Base-by-base conservation (phyloP, 345 rosid genomes). In the Salix arbutifolia region DNA sequence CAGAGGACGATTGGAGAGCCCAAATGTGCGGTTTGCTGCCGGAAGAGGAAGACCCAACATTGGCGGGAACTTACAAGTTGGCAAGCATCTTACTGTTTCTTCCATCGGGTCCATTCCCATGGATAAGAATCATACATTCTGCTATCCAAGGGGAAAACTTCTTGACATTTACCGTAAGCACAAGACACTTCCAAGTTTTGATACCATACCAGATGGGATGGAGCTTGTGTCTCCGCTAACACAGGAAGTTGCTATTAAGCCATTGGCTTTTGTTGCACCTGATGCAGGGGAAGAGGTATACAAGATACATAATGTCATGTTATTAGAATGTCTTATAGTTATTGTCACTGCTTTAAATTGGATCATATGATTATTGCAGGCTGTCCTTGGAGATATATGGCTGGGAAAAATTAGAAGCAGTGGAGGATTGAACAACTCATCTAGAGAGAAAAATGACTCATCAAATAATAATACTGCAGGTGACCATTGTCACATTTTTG, bases 111-210 rank as follows among this genome's bases (percentile, higher is more conserved):
- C 77, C 46, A 42, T 65, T 68, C 53, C 71, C 44, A 37, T 70
- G 31, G 38, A 72, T 21, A 72, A 71, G 44, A 80, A 72, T 50
- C 46, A 40, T 33, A 31, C 73, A 37, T 80, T 48, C 56, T 71
- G 83, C 68, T 80, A 80, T 48, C 83, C 83, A 0, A 80, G 83
- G 73, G 79, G 79, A 53, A 80, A 80, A 35, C 76, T 80, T 35
- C 79, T 80, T 33, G 79, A 80, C 79, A 80, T 80, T 52, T 80
- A 76, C 60, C 83, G 79, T 18, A 52, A 33, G 61, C 73, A 40
- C 8, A 71, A 58, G 60, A 18, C 37, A n/a, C 68, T 64, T 64
- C 67, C 67, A 11, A 21, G 33, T 67, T 76, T 58, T 75, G 70
- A 11, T 37, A 17, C 19, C 23, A 28, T 72, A 10, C 73, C 69